Conservation (phyloP, 345 rosid genomes). For the Arabidopsis suecica region DNA sequence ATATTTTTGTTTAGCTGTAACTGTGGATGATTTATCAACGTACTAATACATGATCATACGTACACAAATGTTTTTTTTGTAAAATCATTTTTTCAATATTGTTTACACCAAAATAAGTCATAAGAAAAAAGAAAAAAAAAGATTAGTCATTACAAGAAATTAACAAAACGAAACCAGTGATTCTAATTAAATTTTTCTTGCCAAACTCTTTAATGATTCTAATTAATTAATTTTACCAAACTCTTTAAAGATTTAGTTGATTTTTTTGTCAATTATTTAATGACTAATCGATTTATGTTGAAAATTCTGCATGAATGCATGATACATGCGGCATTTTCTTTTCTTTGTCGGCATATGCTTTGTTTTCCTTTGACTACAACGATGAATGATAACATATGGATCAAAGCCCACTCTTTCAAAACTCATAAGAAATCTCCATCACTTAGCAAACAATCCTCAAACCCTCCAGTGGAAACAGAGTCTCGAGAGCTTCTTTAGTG, state of each 20-base stretch:
- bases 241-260: conserved; percentile 23
- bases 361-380: not conserved
- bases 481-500: no score
- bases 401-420: not conserved
- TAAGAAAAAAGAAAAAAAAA: not conserved
- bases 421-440: not conserved
- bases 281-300: not conserved
- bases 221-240: conserved; percentile 7
- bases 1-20: conserved; percentile 12
- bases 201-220: conserved; percentile 22
- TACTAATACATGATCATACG: no score
- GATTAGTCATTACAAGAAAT: not conserved
- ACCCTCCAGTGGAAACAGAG: no score
- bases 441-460: not conserved
- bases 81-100: no score
- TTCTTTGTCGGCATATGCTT: no score
- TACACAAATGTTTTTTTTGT: not conserved
- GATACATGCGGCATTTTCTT: not conserved
- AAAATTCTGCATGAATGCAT: conserved; percentile 19
- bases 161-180: not conserved
- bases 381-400: not conserved
- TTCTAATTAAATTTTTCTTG: conserved; percentile 2
- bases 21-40: not conserved
- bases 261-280: not conserved
- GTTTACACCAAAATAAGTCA: not conserved